Percentiles rank a stretch among this genome's conserved stretches.
These are phyloP conservation scores for Lactifluus hygrophoroides DNA, from an alignment of 768 basidiomycete genomes.

Conservation along the genomic window DNA sequence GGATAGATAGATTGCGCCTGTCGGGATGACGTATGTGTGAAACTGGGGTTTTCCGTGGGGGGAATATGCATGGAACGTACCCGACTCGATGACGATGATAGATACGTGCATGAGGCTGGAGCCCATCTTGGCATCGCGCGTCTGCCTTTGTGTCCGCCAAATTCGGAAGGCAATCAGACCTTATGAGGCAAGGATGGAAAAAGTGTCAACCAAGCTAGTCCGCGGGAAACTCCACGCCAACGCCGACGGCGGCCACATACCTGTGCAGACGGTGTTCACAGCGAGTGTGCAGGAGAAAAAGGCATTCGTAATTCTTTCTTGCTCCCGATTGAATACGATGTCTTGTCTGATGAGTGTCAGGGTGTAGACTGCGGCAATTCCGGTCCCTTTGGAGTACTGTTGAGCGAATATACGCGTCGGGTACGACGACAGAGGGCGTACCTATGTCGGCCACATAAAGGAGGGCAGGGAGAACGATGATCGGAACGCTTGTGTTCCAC, in stretches of 20 bases:
- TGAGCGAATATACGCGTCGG: neutral
- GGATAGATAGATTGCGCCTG: conserved; percentile 14
- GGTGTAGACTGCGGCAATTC: conserved; percentile 6
- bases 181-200: neutral
- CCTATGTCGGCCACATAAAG: conserved; percentile 15
- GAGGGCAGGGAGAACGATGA: conserved; percentile 6
- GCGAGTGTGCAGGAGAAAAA: conserved; percentile 19
- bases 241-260: neutral
- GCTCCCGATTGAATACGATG: neutral
- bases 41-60: neutral
- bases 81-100: conserved; percentile 15
- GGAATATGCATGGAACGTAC: neutral
- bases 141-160: conserved; percentile 15
- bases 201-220: neutral
- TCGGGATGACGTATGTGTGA: neutral
- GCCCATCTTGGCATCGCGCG: conserved; percentile 17
- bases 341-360: neutral
- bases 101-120: conserved; percentile 11
- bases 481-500: conserved; percentile 6
- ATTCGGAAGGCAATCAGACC: conserved; percentile 17
- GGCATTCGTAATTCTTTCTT: conserved; percentile 13
- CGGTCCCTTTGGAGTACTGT: neutral
- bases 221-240: neutral
- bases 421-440: neutral
- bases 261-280: conserved; percentile 12